Evolutionary conservation across 1,139 yeast genomes (phyloP).

Genomic region (Pichia sp.): DNA sequence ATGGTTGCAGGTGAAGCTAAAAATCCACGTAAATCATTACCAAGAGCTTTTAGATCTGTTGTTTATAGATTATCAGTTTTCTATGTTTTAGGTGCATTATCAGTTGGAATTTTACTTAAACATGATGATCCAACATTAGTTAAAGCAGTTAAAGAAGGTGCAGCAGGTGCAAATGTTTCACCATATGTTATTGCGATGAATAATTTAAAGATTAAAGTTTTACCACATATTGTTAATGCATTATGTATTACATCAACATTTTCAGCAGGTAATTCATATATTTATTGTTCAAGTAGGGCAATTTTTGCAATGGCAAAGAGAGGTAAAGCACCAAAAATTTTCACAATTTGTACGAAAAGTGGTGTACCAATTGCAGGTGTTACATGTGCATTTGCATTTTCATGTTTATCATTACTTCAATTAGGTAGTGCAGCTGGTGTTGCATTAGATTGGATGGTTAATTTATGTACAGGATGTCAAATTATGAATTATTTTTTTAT

Average conservation of each 20-base stretch:
- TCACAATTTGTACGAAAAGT: slow-evolving; percentile 27
- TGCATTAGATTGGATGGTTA: slow-evolving; percentile 43
- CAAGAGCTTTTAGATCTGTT: slow-evolving; percentile 35
- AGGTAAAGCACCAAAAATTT: slow-evolving; percentile 32
- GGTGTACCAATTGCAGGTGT: slow-evolving; percentile 32
- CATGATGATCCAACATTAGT: slow-evolving; percentile 19
- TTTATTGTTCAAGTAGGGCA: slow-evolving; percentile 33
- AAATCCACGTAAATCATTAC: slow-evolving; percentile 43
- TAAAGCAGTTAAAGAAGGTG: slow-evolving; percentile 17
- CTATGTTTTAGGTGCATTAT: slow-evolving; percentile 29
- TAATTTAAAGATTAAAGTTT: slow-evolving; percentile 21
- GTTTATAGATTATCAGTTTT: slow-evolving; percentile 30
- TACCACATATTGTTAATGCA: slow-evolving; percentile 31
- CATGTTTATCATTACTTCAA: slow-evolving; percentile 34
- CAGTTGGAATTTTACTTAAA: slow-evolving; percentile 22
- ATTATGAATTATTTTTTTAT: slow-evolving; percentile 40
- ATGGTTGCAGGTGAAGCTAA: slow-evolving; percentile 47
- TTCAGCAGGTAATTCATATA: slow-evolving; percentile 35
- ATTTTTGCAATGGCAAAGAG: slow-evolving; percentile 32
- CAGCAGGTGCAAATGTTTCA: slow-evolving; percentile 25
- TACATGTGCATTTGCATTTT: slow-evolving; percentile 29
- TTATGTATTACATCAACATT: slow-evolving; percentile 31
- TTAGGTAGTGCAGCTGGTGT: slow-evolving; percentile 34
- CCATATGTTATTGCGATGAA: slow-evolving; percentile 25
- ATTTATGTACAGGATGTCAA: slow-evolving; percentile 45